Conservation (phyloP, 2,329 filamentous ascomycete species). For the Botrytis elliptica region DNA sequence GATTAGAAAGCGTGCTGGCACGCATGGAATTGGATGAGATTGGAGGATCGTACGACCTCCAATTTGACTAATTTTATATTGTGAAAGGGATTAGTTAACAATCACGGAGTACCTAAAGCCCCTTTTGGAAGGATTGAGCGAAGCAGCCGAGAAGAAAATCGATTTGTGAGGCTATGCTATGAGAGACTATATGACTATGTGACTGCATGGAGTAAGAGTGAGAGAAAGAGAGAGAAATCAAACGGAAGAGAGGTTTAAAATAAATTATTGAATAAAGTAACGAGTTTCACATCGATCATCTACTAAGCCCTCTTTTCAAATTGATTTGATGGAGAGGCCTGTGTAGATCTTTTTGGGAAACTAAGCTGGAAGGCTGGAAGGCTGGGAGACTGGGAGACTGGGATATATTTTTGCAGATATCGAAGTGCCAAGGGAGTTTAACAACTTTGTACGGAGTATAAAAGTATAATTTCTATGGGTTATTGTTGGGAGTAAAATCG, state of each 20-base stretch:
- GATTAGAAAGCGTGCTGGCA: slow-evolving; percentile 1
- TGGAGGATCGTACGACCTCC: neutral
- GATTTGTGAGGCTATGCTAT: neutral
- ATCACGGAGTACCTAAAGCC: neutral
- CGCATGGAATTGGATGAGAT: neutral
- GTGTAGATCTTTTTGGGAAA: slow-evolving; percentile 11
- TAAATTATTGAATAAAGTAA: neutral
- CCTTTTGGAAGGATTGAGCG: neutral
- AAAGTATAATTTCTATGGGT: neutral
- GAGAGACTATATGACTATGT: neutral
- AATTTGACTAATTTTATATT: slow-evolving; percentile 6
- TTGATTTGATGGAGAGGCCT: slow-evolving; percentile 16
- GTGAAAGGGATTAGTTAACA: neutral
- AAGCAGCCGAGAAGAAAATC: neutral
- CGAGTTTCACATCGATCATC: neutral
- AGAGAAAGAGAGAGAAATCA: neutral
- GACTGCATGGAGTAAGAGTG: neutral
- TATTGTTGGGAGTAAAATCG: neutral
- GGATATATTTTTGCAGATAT: slow-evolving; percentile 8
- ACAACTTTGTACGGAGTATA: neutral
- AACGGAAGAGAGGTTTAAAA: neutral
- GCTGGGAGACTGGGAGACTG: neutral
- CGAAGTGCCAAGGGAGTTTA: neutral
- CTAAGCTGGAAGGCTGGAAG: neutral
- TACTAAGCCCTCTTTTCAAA: neutral